Percentiles rank a stretch among this genome's conserved stretches.
These are phyloP conservation scores for Pugionium cornutum DNA, from an alignment of 345 rosid genomes.

Conservation along the genomic window DNA sequence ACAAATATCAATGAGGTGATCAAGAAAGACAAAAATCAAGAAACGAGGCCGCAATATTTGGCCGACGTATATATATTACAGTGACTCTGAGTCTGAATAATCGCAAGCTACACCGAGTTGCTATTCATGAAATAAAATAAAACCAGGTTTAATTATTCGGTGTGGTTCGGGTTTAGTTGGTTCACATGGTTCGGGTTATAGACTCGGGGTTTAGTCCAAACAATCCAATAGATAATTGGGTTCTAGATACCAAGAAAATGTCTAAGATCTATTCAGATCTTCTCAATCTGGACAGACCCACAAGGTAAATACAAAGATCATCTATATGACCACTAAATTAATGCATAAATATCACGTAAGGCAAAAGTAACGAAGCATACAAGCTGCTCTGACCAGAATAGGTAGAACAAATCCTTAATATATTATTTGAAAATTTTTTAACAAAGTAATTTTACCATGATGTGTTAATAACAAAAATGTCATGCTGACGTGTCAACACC, in stretches of 20 bases:
- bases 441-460: too few relatives aligned
- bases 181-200: background rate
- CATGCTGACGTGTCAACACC: too few relatives aligned
- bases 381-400: background rate
- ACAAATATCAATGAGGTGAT: background rate
- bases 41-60: background rate
- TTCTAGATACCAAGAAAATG: background rate
- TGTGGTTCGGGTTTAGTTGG: constrained; percentile 11
- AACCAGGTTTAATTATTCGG: background rate
- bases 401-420: background rate
- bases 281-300: background rate
- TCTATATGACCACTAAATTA: too few relatives aligned
- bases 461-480: too few relatives aligned
- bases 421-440: too few relatives aligned
- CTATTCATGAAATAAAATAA: background rate
- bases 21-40: background rate
- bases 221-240: background rate
- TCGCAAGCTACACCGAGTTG: constrained; percentile 7
- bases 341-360: background rate
- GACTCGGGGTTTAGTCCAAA: too few relatives aligned
- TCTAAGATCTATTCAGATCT: constrained; percentile 1
- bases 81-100: background rate
- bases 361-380: background rate
- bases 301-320: background rate
- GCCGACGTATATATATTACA: constrained; percentile 10